Conservation (phyloP, 179 eudicot genomes). For the Beta corolliflora region DNA sequence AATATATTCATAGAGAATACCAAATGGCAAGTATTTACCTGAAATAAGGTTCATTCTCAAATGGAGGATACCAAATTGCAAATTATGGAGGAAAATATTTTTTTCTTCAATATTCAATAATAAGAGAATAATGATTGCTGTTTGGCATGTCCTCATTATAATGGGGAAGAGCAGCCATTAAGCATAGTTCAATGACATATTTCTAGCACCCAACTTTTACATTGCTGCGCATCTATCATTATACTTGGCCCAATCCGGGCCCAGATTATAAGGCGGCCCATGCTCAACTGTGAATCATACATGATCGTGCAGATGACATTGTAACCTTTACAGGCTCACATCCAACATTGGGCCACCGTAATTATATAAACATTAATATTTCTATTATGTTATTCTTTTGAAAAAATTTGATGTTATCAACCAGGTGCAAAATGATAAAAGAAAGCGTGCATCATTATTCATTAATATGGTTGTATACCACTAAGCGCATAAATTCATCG, state of each 20-base stretch:
- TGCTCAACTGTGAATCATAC: not conserved
- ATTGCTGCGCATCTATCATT: not conserved
- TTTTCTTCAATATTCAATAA: not conserved
- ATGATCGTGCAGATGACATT: not conserved
- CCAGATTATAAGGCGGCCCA: slow-evolving; percentile 4
- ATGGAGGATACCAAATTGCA: not conserved
- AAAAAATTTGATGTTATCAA: not conserved
- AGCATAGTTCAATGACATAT: too few relatives aligned
- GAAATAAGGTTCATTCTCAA: not conserved
- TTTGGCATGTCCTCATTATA: not conserved
- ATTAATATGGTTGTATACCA: slow-evolving; percentile 19
- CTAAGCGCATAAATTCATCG: not conserved
- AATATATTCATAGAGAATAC: too few relatives aligned
- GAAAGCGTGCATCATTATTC: not conserved
- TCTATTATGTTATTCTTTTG: not conserved
- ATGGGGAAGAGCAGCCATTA: too few relatives aligned
- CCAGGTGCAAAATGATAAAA: not conserved
- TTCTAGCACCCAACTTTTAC: not conserved
- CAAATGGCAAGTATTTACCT: not conserved
- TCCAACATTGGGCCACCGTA: slow-evolving; percentile 16
- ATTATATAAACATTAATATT: not conserved
- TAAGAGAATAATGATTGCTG: too few relatives aligned
- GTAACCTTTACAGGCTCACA: slow-evolving; percentile 13
- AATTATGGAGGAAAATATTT: not conserved
- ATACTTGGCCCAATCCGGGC: slow-evolving; percentile 3